Evolutionary conservation across 2,329 filamentous ascomycete species (phyloP), one percentile per base, ranked within the genome.

Genomic region (Aspergillus melleus): DNA sequence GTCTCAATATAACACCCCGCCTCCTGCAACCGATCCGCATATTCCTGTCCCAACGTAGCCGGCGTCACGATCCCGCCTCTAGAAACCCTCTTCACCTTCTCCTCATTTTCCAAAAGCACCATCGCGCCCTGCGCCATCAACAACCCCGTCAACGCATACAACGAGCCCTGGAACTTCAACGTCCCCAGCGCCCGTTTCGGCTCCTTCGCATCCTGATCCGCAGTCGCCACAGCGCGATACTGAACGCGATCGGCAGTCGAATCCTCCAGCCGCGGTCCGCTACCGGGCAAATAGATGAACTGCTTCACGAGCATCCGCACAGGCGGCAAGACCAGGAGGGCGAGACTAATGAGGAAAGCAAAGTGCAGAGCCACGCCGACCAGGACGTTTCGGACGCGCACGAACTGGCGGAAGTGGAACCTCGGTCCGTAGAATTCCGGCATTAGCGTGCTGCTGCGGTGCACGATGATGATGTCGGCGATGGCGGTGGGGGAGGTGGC

Each of bases 371-470:
- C 61, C 2, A 81, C 63, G 2, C 81, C 86, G 4, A 76, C 67
- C 20, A 87, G 59, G 0, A 76, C 65, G 57, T 80, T 84, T 22
- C 79, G 78, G 4, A 83, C 82, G 24, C 79, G 80, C 70, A 83
- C 78, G 67, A 84, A 86, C 64, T 86, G 82, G 52, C 77, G 79
- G 70, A 87, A 85, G 58, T 79, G 76, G 76, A 89, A 88, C 11
- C 79, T 78, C 2, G 79, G 77, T 0, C 85, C 86, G 67, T 88
- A 88, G 44, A 82, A 76, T n/a, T 80, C 78, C 11, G 81, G 81
- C 60, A 84, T 82, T 26, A 88, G 72, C 10, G 83, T 83, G 77
- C 85, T 87, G 49, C 81, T 85, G 58, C 86, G 82, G 66, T 88
- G 81, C 26, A 88, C 83, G 59, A 86, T 83, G 32, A 83, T 80